Conservation (phyloP, 2,329 filamentous ascomycete species). For the Curvularia lunata region DNA sequence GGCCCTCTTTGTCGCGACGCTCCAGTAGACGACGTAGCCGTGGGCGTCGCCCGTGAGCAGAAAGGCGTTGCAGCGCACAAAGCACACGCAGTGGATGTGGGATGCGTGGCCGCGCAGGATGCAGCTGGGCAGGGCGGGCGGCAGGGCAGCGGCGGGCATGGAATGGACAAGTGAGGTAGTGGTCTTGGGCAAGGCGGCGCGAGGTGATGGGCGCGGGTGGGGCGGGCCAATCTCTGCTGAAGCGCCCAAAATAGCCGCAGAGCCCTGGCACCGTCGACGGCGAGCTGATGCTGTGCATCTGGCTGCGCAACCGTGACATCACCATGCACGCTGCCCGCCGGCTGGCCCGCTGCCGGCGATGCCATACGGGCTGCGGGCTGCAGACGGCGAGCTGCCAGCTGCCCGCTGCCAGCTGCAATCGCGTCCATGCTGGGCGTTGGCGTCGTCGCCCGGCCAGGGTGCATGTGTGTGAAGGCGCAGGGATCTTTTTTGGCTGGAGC, state of each 20-base stretch:
- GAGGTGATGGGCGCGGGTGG: constrained; percentile 36
- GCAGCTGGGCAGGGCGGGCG: constrained; percentile 65
- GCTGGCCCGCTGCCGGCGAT: neutral
- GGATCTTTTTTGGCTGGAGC: constrained; percentile 15
- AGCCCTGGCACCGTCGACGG: neutral
- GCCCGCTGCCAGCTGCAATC: neutral
- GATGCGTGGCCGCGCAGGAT: constrained; percentile 86
- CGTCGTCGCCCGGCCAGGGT: neutral
- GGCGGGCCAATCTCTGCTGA: constrained; percentile 11
- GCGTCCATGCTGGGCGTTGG: neutral
- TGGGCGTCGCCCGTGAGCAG: constrained; percentile 88
- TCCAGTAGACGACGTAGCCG: constrained; percentile 88
- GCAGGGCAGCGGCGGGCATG: constrained; percentile 39
- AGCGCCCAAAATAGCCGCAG: neutral
- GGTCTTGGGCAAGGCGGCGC: constrained; percentile 37
- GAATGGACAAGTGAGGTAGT: constrained; percentile 38
- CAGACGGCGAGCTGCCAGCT: no score
- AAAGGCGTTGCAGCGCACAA: constrained; percentile 74
- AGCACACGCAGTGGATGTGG: constrained; percentile 77
- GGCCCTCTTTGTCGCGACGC: constrained; percentile 78
- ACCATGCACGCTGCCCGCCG: neutral
- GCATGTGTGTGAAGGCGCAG: neutral
- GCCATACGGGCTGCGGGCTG: neutral
- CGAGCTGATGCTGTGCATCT: neutral
- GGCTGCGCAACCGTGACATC: neutral